phyloP scores from a whole-genome alignment of 306 rosid genomes.

The Gleditsia sinensis region DNA sequence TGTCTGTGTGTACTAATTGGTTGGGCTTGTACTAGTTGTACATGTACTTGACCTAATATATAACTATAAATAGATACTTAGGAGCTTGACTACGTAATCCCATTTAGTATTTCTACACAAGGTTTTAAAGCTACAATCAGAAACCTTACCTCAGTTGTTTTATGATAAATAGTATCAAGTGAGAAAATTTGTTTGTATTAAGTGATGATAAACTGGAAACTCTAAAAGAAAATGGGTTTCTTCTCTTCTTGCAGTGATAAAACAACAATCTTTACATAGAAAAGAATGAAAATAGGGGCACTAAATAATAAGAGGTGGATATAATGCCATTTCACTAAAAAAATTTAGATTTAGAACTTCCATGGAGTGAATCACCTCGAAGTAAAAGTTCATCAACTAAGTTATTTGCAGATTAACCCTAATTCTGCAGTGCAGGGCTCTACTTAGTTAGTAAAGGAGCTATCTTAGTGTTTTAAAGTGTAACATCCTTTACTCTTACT shows the following conservation, averaged over 20 bases:
- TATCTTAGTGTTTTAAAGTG: not conserved
- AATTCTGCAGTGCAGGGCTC: not conserved
- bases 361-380: not conserved
- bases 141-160: not conserved
- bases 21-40: no score
- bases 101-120: no score
- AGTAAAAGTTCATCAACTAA: not conserved
- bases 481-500: not conserved
- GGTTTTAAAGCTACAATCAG: not conserved
- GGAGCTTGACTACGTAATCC: no score
- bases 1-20: no score
- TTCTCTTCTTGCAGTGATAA: not conserved
- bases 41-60: no score
- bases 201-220: not conserved
- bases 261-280: not conserved
- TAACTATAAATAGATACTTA: no score
- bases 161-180: not conserved
- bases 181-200: not conserved
- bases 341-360: not conserved
- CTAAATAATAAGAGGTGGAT: not conserved
- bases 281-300: not conserved
- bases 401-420: not conserved
- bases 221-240: not conserved
- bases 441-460: not conserved
- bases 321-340: not conserved